A percentile compares a stretch with the other conserved stretches of the same genome.
Evolutionary conservation across 2,329 filamentous ascomycete species (phyloP).

Genomic region (Ophiostoma australiae): DNA sequence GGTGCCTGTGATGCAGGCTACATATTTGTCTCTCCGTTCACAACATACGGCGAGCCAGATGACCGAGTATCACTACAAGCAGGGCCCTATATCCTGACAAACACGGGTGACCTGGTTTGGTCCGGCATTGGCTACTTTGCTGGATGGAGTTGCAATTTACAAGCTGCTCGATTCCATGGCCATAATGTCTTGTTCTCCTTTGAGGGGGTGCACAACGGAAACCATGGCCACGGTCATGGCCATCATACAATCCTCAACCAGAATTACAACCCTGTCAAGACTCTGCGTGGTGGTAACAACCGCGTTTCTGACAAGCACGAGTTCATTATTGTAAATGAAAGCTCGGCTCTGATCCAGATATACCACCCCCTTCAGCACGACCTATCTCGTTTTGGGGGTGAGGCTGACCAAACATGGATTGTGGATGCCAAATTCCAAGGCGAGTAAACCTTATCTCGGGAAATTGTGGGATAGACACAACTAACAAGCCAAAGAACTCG

Average conservation of each 20-base stretch:
- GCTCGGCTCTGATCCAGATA: neutral
- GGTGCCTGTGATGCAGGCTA: neutral
- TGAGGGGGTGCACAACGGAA: neutral
- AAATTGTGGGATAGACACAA: neutral
- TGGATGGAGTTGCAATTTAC: neutral
- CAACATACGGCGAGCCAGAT: constrained; percentile 4
- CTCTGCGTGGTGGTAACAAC: neutral
- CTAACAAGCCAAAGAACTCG: neutral
- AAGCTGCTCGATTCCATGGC: neutral
- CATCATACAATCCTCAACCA: neutral
- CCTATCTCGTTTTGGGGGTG: neutral
- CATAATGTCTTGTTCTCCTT: neutral
- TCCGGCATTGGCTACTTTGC: neutral
- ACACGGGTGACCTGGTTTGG: neutral
- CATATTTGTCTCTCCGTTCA: neutral
- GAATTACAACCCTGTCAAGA: neutral
- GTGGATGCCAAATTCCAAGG: neutral
- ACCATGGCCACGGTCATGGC: neutral
- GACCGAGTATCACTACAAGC: neutral
- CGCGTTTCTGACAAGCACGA: neutral
- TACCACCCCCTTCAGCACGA: neutral
- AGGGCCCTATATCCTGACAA: neutral
- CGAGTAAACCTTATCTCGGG: neutral
- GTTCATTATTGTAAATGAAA: neutral
- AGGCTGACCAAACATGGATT: neutral